Percentiles rank a stretch among this genome's conserved stretches.
These are phyloP conservation scores for Pseudopediastrum boryanum DNA, from an alignment of 139 green algal species.

Conservation along the genomic window DNA sequence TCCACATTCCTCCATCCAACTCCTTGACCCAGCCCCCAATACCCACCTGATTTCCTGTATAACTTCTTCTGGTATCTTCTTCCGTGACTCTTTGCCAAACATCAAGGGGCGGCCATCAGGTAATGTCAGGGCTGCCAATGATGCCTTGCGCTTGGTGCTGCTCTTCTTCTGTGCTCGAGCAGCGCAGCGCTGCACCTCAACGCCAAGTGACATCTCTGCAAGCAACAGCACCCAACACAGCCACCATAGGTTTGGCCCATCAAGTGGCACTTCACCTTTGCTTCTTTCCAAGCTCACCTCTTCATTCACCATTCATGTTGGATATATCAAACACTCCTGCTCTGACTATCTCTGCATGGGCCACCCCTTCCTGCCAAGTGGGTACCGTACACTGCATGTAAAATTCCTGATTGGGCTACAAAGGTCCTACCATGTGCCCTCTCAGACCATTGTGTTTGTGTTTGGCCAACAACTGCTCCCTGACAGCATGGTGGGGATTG, in stretches of 20 bases:
- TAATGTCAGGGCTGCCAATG: constrained; percentile 38
- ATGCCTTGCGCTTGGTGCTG: constrained; percentile 39
- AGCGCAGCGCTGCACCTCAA: constrained; percentile 54
- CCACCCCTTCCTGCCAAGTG: not conserved
- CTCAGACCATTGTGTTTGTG: no score
- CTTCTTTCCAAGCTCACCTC: not conserved
- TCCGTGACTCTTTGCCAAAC: constrained; percentile 51
- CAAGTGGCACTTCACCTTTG: not conserved
- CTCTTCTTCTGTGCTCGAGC: constrained; percentile 42
- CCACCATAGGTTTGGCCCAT: not conserved
- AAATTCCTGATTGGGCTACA: no score
- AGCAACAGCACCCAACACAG: not conserved
- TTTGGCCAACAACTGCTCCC: no score
- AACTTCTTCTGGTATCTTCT: constrained; percentile 43
- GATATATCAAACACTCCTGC: not conserved
- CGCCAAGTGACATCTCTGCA: constrained; percentile 39
- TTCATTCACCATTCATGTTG: no score
- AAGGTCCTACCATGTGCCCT: no score
- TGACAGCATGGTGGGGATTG: no score
- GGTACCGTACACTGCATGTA: not conserved
- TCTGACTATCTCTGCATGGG: not conserved
- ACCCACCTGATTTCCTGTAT: constrained; percentile 49
- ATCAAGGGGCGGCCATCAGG: constrained; percentile 43
- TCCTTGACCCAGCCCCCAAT: not conserved
- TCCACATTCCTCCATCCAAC: not conserved